A percentile compares a stretch with the other conserved stretches of the same genome.
phyloP scores from a whole-genome alignment of 2,329 filamentous ascomycete genomes.

The Helicocarpus griseus region DNA sequence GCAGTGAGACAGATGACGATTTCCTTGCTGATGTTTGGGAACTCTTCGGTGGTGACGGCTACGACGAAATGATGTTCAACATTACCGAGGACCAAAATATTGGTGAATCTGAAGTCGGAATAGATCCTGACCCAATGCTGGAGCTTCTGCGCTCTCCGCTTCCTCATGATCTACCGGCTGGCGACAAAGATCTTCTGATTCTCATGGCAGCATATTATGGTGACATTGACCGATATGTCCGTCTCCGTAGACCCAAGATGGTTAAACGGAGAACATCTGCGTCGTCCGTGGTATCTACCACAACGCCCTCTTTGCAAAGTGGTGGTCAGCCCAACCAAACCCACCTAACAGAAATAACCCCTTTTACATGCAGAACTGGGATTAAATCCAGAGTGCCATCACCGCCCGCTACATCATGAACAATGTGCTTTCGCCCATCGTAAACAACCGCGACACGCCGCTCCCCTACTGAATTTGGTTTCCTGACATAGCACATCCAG shows the following conservation, averaged over 20 bases:
- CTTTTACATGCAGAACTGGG: too few species aligned
- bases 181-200: conserved; percentile 32
- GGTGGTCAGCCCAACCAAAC: conserved; percentile 15
- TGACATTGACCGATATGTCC: conserved; percentile 31
- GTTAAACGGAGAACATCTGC: conserved; percentile 19
- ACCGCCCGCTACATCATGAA: conserved; percentile 8
- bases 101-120: conserved; percentile 9
- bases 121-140: conserved; percentile 7
- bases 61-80: too few species aligned
- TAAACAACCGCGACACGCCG: background rate
- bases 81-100: conserved; percentile 24
- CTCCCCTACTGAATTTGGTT: conserved; percentile 3
- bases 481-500: background rate
- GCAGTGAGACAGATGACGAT: background rate
- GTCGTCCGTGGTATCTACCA: conserved; percentile 30
- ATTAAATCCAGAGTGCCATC: conserved; percentile 1
- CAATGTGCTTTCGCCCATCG: conserved; percentile 5
- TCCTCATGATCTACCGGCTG: conserved; percentile 26
- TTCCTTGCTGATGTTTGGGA: background rate
- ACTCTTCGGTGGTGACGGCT: background rate
- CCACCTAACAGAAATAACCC: background rate
- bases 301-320: conserved; percentile 28
- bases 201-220: conserved; percentile 29
- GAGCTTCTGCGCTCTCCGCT: conserved; percentile 22
- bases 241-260: conserved; percentile 22